Percentiles rank a stretch among this genome's conserved stretches.
These are phyloP conservation scores for Prunus mume DNA, from an alignment of 306 rosid species.

Conservation along the genomic window DNA sequence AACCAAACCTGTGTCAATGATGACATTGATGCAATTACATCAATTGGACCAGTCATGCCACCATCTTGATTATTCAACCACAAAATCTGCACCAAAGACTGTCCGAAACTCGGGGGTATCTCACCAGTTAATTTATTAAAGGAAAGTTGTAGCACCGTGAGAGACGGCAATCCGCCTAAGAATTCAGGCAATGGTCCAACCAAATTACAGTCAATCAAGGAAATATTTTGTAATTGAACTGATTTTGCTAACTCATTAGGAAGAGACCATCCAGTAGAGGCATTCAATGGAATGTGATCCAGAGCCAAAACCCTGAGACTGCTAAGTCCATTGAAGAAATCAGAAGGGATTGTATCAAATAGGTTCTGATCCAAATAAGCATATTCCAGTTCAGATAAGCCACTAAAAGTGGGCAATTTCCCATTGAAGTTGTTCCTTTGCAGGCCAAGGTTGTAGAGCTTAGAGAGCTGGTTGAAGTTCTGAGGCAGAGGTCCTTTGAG, in stretches of 20 bases:
- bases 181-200: slow-evolving; percentile 67
- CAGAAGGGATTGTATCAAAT: slow-evolving; percentile 64
- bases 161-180: slow-evolving; percentile 58
- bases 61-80: slow-evolving; percentile 80
- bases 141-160: slow-evolving; percentile 58
- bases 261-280: slow-evolving; percentile 60
- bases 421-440: slow-evolving; percentile 67
- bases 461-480: slow-evolving; percentile 65
- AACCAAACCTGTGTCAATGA: slow-evolving; percentile 64
- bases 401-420: slow-evolving; percentile 60
- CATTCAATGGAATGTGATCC: slow-evolving; percentile 64
- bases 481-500: slow-evolving; percentile 65
- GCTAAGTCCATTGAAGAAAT: slow-evolving; percentile 60
- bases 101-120: slow-evolving; percentile 55
- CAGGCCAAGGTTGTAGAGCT: slow-evolving; percentile 72
- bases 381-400: slow-evolving; percentile 67
- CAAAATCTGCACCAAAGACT: slow-evolving; percentile 61
- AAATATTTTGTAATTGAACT: slow-evolving; percentile 56
- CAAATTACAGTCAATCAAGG: slow-evolving; percentile 55
- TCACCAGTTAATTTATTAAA: slow-evolving; percentile 48
- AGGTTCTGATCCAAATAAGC: slow-evolving; percentile 71
- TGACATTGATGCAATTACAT: slow-evolving; percentile 58
- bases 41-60: slow-evolving; percentile 60
- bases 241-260: slow-evolving; percentile 62
- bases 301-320: slow-evolving; percentile 56